Evolutionary conservation across 345 rosid species (phyloP).

Genomic region (Rubroshorea leprosula): DNA sequence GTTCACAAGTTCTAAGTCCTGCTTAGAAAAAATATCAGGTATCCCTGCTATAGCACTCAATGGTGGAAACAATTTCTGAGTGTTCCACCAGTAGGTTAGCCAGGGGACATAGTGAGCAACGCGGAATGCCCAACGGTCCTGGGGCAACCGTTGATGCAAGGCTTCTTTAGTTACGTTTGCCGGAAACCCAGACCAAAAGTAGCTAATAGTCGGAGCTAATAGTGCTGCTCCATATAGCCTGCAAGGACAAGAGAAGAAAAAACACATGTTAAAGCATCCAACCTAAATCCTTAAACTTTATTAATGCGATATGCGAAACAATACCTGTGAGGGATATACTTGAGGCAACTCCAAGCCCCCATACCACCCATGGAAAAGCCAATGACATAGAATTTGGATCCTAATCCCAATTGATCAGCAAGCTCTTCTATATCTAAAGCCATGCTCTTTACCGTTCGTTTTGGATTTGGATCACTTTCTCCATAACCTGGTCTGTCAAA

Average conservation of each 20-base stretch:
- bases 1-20: constrained; percentile 36
- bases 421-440: constrained; percentile 58
- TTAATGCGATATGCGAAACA: no score
- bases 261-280: no score
- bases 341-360: constrained; percentile 45
- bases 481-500: constrained; percentile 67
- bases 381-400: constrained; percentile 37
- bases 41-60: constrained; percentile 29
- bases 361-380: constrained; percentile 60
- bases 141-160: constrained; percentile 28
- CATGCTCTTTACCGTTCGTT: constrained; percentile 40
- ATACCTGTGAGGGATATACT: constrained; percentile 65
- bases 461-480: constrained; percentile 58
- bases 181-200: constrained; percentile 57
- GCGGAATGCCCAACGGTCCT: constrained; percentile 54
- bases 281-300: no score
- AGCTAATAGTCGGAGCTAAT: constrained; percentile 51
- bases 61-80: constrained; percentile 47
- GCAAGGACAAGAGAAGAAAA: not conserved
- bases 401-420: constrained; percentile 53
- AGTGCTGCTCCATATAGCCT: constrained; percentile 59
- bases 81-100: constrained; percentile 73
- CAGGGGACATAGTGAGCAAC: constrained; percentile 58
- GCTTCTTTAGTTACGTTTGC: constrained; percentile 42
- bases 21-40: constrained; percentile 25